Evolutionary conservation across 352 stramenopile species (phyloP), one percentile per base, ranked within the genome.

Genomic region (Globisporangium canariense): DNA sequence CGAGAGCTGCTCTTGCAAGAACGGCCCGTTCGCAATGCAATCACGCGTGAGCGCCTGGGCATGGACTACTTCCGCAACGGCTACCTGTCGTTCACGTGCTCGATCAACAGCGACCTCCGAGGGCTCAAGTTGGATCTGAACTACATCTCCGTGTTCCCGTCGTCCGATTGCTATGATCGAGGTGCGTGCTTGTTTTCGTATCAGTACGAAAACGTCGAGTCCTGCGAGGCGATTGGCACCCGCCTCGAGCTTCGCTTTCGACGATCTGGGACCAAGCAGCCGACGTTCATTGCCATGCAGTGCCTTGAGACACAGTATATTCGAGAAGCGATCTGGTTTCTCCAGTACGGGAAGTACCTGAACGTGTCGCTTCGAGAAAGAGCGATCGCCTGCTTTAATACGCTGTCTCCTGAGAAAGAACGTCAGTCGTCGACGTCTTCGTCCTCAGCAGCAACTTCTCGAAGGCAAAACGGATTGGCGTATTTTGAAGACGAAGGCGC

Each of bases 131-230:
- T 90, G 4, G 77, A 83, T 28, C 34, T 70, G 60, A 67, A 69
- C 13, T 76, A 79, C 55, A 63, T 90, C n/a, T 79, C 67, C 4
- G 74, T 89, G 20, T 89, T 84, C 34, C 81, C 81, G 4, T 81
- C 79, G 0, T 71, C 78, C 0, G 77, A 91, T 38, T 83, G 70
- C 36, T 68, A 75, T 45, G 80, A 89, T 30, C 75, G 77, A n/a
- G 88, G 72, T 20, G 84, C 84, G 11, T 91, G 75, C 52, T 68
- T 90, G 53, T 89, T 91, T 64, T 86, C 73, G 38, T 91, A 91
- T 46, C 54, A 53, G 11, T 90, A 89, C 58, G 77, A 85, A 11
- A 68, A 78, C 51, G 62, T 91, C 3, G 79, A 87, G 18, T 68
- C 65, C 1, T 93, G 81, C 43, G 72, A 88, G 45, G 72, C 78